Conservation (phyloP, 208 protist species). For the Crithidia acanthocephali region DNA sequence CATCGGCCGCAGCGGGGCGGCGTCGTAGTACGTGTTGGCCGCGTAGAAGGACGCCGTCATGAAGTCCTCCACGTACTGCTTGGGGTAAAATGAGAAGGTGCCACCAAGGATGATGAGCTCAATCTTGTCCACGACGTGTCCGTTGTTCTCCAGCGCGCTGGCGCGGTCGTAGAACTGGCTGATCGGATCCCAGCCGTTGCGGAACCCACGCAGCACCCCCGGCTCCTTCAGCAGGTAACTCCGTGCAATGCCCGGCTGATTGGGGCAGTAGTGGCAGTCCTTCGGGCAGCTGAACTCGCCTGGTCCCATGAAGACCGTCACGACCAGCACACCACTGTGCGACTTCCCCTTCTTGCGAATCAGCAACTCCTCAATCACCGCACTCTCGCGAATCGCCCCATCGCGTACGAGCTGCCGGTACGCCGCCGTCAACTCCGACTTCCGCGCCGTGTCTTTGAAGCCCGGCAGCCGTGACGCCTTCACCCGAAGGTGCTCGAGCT, state of each 20-base stretch:
- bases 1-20: conserved; percentile 63
- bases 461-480: conserved; percentile 79
- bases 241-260: conserved; percentile 90
- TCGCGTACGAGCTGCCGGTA: conserved; percentile 83
- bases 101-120: conserved; percentile 99
- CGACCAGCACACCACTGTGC: conserved; percentile 92
- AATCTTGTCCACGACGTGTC: conserved; percentile 96
- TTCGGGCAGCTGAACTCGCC: conserved; percentile 93
- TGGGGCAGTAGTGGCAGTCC: conserved; percentile 95
- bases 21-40: conserved; percentile 92
- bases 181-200: conserved; percentile 92
- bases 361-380: conserved; percentile 70
- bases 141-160: conserved; percentile 91
- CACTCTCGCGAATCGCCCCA: conserved; percentile 47
- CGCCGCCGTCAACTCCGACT: conserved; percentile 88
- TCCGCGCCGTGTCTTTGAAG: conserved; percentile 86
- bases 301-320: conserved; percentile 94
- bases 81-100: conserved; percentile 98
- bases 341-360: conserved; percentile 86
- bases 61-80: conserved; percentile 95
- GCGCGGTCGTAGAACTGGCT: conserved; percentile 92
- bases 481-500: conserved; percentile 80
- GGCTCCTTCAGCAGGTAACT: conserved; percentile 94
- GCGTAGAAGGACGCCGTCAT: conserved; percentile 91
- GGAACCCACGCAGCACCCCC: conserved; percentile 89